Conservation (phyloP, 768 basidiomycete species). For the Pleurotus tuoliensis region DNA sequence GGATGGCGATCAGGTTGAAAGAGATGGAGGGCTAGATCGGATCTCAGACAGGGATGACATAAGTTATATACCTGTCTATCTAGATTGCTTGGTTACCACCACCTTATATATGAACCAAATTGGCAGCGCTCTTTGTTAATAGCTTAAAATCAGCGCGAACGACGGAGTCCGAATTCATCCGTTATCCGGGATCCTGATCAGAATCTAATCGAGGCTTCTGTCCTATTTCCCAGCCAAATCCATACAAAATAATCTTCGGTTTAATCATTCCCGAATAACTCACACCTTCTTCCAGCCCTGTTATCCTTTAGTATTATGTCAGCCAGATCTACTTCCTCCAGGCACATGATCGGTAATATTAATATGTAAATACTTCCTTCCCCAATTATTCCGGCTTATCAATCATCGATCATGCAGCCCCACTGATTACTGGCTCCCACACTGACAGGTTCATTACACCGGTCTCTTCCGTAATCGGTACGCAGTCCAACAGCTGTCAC, state of each 20-base stretch:
- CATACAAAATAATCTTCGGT: neutral
- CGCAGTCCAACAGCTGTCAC: neutral
- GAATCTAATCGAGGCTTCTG: conserved; percentile 1
- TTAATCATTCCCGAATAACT: neutral
- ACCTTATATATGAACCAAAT: conserved; percentile 6
- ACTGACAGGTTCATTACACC: neutral
- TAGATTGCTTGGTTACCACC: conserved; percentile 8
- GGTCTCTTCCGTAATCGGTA: neutral
- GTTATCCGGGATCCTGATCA: conserved; percentile 10
- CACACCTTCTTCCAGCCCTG: neutral
- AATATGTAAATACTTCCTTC: neutral
- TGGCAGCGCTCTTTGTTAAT: conserved; percentile 8
- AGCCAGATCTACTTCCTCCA: neutral
- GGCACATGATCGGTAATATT: neutral
- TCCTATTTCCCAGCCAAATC: conserved; percentile 1
- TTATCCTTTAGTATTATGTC: neutral
- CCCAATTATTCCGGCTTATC: conserved; percentile 3
- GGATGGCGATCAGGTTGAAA: conserved; percentile 57
- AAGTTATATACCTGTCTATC: conserved; percentile 30
- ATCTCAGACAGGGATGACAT: conserved; percentile 40
- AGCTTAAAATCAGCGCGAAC: conserved; percentile 8
- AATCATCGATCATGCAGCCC: neutral
- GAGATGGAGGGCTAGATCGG: conserved; percentile 30
- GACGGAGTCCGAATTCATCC: conserved; percentile 5
- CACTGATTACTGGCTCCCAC: neutral